phyloP scores from a whole-genome alignment of 1,284 basidiomycete species.

The Vanrija humicola region DNA sequence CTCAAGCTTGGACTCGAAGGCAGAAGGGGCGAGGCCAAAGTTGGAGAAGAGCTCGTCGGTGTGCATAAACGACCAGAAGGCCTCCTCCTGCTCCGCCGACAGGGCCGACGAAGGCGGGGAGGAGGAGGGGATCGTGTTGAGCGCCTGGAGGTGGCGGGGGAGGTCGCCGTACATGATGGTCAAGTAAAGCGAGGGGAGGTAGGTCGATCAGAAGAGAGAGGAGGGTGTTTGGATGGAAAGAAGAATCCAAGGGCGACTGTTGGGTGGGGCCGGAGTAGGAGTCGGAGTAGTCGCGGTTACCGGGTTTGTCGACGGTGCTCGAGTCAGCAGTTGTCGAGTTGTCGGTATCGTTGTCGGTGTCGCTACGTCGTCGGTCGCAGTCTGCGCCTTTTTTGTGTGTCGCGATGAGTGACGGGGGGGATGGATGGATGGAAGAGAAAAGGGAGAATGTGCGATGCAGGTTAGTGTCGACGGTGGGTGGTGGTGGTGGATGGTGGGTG shows the following conservation, averaged over 20 bases:
- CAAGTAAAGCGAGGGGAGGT: neutral
- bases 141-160: conserved; percentile 20
- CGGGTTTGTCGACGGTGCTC: neutral
- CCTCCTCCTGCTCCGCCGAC: conserved; percentile 36
- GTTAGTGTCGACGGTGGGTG: neutral
- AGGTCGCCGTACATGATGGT: conserved; percentile 15
- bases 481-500: neutral
- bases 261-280: neutral
- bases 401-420: neutral
- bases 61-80: conserved; percentile 44
- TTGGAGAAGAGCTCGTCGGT: conserved; percentile 45
- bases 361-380: neutral
- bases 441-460: neutral
- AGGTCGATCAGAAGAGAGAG: neutral
- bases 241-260: neutral
- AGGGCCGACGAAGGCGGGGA: conserved; percentile 30
- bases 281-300: neutral
- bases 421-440: neutral
- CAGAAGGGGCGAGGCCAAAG: conserved; percentile 31
- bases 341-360: neutral
- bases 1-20: conserved; percentile 15
- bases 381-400: conserved; percentile 1
- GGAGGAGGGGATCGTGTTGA: conserved; percentile 18
- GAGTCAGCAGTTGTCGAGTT: neutral
- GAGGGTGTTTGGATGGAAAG: neutral